Evolutionary conservation across 768 basidiomycete species (phyloP).

Genomic region (Rhodocollybia butyracea): DNA sequence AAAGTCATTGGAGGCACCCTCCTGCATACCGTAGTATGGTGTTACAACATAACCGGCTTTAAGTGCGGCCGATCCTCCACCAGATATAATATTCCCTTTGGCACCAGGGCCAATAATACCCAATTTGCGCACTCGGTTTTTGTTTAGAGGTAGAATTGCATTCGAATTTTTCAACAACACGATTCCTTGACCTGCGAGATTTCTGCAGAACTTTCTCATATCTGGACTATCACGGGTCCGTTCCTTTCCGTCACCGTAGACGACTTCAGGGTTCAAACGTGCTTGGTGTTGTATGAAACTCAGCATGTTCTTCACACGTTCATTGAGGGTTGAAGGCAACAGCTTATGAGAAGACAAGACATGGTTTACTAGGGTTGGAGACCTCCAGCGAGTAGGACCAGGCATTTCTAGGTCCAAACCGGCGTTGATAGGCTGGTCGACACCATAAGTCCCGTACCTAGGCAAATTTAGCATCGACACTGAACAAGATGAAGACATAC

Average conservation of each 20-base stretch:
- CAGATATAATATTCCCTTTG: slow-evolving; percentile 62
- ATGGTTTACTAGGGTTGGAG: slow-evolving; percentile 34
- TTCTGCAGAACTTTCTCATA: slow-evolving; percentile 48
- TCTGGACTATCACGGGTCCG: slow-evolving; percentile 52
- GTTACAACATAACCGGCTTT: slow-evolving; percentile 63
- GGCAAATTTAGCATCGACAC: not conserved
- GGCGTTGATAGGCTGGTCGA: slow-evolving; percentile 66
- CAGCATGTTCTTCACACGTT: slow-evolving; percentile 48
- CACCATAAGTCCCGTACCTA: slow-evolving; percentile 72
- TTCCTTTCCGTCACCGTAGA: slow-evolving; percentile 61
- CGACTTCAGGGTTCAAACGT: slow-evolving; percentile 51
- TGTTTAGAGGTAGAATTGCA: slow-evolving; percentile 50
- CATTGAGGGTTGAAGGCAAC: slow-evolving; percentile 40
- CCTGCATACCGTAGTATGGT: slow-evolving; percentile 57
- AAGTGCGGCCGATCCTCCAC: slow-evolving; percentile 75
- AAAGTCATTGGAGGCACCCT: slow-evolving; percentile 45
- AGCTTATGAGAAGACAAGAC: slow-evolving; percentile 50
- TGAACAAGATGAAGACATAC: slow-evolving; percentile 30
- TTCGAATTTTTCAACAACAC: slow-evolving; percentile 65
- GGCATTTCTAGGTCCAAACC: slow-evolving; percentile 81
- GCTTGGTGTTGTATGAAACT: slow-evolving; percentile 58
- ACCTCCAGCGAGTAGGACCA: slow-evolving; percentile 69
- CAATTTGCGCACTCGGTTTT: slow-evolving; percentile 39
- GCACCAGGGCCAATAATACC: slow-evolving; percentile 71
- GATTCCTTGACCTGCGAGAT: slow-evolving; percentile 57